Base-by-base conservation (phyloP, 2,329 filamentous ascomycete species). In the Talaromyces sp. region DNA sequence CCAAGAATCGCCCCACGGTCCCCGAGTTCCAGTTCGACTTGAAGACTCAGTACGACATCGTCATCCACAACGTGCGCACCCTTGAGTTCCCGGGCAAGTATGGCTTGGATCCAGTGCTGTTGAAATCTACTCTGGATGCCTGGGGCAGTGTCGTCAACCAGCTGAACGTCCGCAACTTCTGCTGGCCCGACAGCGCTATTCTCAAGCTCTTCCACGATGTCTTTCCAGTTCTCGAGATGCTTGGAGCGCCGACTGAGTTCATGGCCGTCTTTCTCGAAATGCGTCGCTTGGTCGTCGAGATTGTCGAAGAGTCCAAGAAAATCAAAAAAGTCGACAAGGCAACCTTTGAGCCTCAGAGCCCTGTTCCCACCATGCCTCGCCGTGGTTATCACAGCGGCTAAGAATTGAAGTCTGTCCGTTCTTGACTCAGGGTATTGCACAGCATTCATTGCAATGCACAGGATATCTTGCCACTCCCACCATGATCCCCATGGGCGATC, bases 1-100 rank as follows among this genome's bases (percentile, higher is more conserved):
- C 74, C 1, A 81, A 80, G 61, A 81, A 81, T 56, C 72, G 81
- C 10, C 77, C 79, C 16, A 73, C 75, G 47, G 81, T 84, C 27
- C 72, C 77, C 8, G 79, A 83, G 62, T 84, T 84, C 67, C 77
- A 79, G 64, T 84, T 82, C 65, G 81, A 84, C 67, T 79, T 83
- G 68, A 69, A 69, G 23, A 83, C 80, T 8, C 82, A 85, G 66
- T 75, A 76, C 10, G 75, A 79, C 23, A 68, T 85, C 5, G 77
- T 84, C 60, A 65, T 74, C 10, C 70, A 73, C 53, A 83, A 83
- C 64, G 70, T 81, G 55, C 70, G 76, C 16, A 76, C 69, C 6
- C 73, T 84, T 63, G 68, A 73, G 7, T 83, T 85, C 65, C 73
- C 78, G 55, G 79, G 79, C 7, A 71, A 75, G 16, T 72, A 71